Evolutionary conservation across 768 basidiomycete species (phyloP).

Genomic region (Mycena olivaceomarginata): DNA sequence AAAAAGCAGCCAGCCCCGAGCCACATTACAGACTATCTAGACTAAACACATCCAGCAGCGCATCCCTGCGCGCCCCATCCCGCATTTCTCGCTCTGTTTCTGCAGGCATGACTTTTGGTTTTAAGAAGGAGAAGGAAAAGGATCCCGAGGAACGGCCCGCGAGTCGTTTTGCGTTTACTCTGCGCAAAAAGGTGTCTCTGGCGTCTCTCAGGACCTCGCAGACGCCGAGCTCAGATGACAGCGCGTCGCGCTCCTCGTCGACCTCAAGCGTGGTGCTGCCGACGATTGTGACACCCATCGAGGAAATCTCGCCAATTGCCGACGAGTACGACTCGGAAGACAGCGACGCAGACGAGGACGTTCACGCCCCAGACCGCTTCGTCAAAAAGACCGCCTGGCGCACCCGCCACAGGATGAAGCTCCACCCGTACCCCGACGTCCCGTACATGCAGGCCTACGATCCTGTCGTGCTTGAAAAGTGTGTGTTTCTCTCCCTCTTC

Average conservation of each 20-base stretch:
- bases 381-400: slow-evolving; percentile 61
- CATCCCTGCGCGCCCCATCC: slow-evolving; percentile 55
- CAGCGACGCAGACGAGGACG: slow-evolving; percentile 43
- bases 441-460: slow-evolving; percentile 84
- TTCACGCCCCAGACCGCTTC: slow-evolving; percentile 47
- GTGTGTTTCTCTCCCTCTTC: slow-evolving; percentile 47
- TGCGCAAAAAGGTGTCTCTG: slow-evolving; percentile 44
- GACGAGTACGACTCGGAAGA: slow-evolving; percentile 1
- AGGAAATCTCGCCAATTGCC: slow-evolving; percentile 15
- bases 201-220: slow-evolving; percentile 28
- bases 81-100: slow-evolving; percentile 47
- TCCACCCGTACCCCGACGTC: slow-evolving; percentile 74
- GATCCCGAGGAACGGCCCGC: slow-evolving; percentile 25
- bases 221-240: slow-evolving; percentile 17
- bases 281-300: slow-evolving; percentile 22
- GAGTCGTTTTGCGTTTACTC: slow-evolving; percentile 37
- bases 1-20: slow-evolving; percentile 32
- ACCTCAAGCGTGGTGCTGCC: slow-evolving; percentile 5
- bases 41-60: slow-evolving; percentile 50
- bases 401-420: slow-evolving; percentile 65
- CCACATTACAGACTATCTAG: slow-evolving; percentile 47
- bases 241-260: slow-evolving; percentile 26
- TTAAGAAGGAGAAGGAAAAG: slow-evolving; percentile 48
- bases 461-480: slow-evolving; percentile 75
- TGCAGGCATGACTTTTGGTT: slow-evolving; percentile 59